phyloP scores from a whole-genome alignment of 2,329 filamentous ascomycete genomes.

The Botryotinia narcissicola region DNA sequence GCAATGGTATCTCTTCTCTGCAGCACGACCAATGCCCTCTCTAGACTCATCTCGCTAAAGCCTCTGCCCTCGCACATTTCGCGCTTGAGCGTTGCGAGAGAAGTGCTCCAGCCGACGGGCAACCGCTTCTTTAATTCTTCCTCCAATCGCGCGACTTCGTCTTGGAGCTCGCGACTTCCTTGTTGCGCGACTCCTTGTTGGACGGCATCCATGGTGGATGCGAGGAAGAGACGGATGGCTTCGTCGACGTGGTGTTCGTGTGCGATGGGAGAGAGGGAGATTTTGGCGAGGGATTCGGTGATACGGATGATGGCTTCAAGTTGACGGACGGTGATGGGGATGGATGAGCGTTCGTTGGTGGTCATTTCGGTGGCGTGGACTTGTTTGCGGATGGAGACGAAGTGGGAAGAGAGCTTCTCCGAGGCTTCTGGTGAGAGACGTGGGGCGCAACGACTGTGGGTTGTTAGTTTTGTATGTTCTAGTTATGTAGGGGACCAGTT shows the following conservation, averaged over 20 bases:
- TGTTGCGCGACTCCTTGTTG: conserved; percentile 76
- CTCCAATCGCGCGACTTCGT: conserved; percentile 84
- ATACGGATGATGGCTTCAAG: conserved; percentile 97
- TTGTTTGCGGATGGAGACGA: conserved; percentile 92
- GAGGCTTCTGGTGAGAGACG: conserved; percentile 86
- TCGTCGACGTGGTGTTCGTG: conserved; percentile 93
- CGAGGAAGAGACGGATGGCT: conserved; percentile 93
- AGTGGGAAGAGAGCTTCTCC: conserved; percentile 95
- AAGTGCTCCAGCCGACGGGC: conserved; percentile 95
- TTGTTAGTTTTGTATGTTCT: conserved; percentile 19
- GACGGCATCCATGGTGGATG: conserved; percentile 96
- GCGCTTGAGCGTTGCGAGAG: conserved; percentile 75
- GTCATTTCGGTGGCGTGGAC: conserved; percentile 89
- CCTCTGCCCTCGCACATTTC: conserved; percentile 93
- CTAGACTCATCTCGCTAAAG: conserved; percentile 82
- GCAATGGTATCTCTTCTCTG: conserved; percentile 84
- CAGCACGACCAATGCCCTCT: conserved; percentile 79
- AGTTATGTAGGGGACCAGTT: too few species aligned
- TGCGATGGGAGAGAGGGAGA: conserved; percentile 80
- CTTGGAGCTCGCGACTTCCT: conserved; percentile 83
- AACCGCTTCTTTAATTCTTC: conserved; percentile 82
- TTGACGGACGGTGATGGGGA: conserved; percentile 96
- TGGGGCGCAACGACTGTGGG: conserved; percentile 76
- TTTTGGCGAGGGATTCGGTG: conserved; percentile 90
- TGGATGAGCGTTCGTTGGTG: conserved; percentile 84